Evolutionary conservation across 108 stramenopile genomes (phyloP).

Genomic region (Pseudonitzschia multistriata): DNA sequence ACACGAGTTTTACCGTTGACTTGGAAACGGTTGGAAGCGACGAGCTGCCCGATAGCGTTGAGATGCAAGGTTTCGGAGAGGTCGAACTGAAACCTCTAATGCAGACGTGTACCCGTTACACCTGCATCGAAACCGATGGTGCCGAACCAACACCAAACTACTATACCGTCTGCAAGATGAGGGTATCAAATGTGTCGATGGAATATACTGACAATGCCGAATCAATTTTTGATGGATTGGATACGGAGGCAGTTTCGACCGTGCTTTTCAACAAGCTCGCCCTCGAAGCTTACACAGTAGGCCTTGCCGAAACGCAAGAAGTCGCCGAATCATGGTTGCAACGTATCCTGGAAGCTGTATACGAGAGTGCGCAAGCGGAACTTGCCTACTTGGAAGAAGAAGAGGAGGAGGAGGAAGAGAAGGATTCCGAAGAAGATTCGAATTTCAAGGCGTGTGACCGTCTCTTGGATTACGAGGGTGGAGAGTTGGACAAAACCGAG

Average conservation of each 20-base stretch:
- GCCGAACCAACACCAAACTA: conserved; percentile 12
- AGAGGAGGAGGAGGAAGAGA: not conserved
- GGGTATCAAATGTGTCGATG: conserved; percentile 29
- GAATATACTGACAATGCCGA: conserved; percentile 42
- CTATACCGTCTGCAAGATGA: conserved; percentile 40
- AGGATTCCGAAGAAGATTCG: not conserved
- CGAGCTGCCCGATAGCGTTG: not conserved
- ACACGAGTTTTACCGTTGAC: conserved; percentile 42
- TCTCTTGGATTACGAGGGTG: conserved; percentile 36
- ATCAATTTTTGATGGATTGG: conserved; percentile 38
- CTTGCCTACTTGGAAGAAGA: conserved; percentile 19
- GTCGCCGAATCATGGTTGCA: conserved; percentile 44
- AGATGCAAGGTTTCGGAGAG: conserved; percentile 31
- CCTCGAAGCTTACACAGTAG: conserved; percentile 35
- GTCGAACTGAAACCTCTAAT: conserved; percentile 40
- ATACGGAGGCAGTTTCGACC: conserved; percentile 49
- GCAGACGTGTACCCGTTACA: conserved; percentile 55
- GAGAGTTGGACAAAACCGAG: conserved; percentile 29
- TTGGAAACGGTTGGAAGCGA: conserved; percentile 12
- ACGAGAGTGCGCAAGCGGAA: conserved; percentile 46
- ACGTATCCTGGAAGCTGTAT: conserved; percentile 34
- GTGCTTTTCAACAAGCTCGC: conserved; percentile 53
- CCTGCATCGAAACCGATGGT: conserved; percentile 32
- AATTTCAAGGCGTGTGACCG: conserved; percentile 38
- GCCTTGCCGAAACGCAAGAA: conserved; percentile 23